Evolutionary conservation across 2,329 filamentous ascomycete genomes (phyloP), one percentile per base, ranked within the genome.

Genomic region (Fusarium mangiferae): DNA sequence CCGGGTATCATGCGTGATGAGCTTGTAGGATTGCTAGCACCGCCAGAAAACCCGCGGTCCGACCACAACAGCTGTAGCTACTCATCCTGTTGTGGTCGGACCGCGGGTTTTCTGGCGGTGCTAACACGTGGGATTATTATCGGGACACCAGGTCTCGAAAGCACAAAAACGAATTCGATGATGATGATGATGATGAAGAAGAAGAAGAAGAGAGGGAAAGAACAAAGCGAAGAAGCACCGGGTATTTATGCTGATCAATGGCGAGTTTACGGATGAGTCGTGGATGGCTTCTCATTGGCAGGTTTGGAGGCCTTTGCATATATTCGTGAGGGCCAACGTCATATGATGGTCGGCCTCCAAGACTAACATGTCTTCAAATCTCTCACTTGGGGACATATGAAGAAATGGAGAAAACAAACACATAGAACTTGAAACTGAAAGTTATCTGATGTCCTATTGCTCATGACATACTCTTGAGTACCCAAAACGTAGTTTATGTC

Each of bases 261-360:
- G 49, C 24, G 12, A 30, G 24, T 42, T 57, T 28, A 6, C 22
- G 12, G 20, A 22, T n/a, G 14, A 49, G 20, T 18, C 8, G 10
- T 24, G 5, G 18, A 45, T 39, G 36, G 8, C 26, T 14, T 52
- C 41, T 49, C 17, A 72, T 72, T 72, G 69, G 69, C n/a, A 54
- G 56, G 33, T 45, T 58, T 55, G 63, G 69, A 72, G 52, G 51
- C 62, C 67, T 54, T 54, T 38, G 68, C 62, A 71, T 35, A 52
- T 67, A 10, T 28, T 54, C 24, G 41, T 49, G 51, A 71, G 36
- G 68, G 54, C 46, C 35, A 39, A 26, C 28, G 62, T 62, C 56
- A 68, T 52, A 26, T 55, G 39, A 45, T 52, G 52, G 64, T 17
- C 49, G 70, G 68, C 70, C 70, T 68, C 67, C 48, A 45, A 46